Conservation (phyloP, 1,139 yeast genomes). For the Geotrichum histeridarum region DNA sequence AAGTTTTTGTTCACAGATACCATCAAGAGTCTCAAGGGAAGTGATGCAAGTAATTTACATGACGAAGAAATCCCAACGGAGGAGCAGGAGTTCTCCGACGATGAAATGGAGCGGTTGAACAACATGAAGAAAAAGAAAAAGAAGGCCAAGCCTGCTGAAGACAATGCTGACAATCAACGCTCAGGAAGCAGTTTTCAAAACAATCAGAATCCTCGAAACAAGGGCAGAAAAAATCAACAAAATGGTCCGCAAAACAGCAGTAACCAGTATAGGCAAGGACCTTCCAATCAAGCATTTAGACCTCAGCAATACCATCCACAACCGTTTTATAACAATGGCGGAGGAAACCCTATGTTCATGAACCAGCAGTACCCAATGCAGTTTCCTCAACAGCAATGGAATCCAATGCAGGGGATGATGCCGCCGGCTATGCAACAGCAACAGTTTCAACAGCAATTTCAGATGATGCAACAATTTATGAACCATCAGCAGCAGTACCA, state of each 20-base stretch:
- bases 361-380: slow-evolving; percentile 3
- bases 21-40: slow-evolving; percentile 67
- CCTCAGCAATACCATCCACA: slow-evolving; percentile 51
- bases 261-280: not conserved
- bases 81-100: slow-evolving; percentile 93
- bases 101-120: slow-evolving; percentile 65
- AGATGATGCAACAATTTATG: slow-evolving; percentile 14
- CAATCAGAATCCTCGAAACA: not conserved
- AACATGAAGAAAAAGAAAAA: slow-evolving; percentile 54
- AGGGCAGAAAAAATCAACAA: not conserved
- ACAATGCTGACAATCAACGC: not conserved
- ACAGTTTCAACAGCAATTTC: slow-evolving; percentile 6
- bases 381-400: slow-evolving; percentile 5
- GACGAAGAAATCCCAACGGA: slow-evolving; percentile 92
- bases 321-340: not conserved
- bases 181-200: not conserved
- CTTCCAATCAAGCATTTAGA: not conserved
- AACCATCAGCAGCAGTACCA: slow-evolving; percentile 21
- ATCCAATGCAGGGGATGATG: slow-evolving; percentile 4
- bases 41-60: slow-evolving; percentile 91
- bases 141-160: slow-evolving; percentile 30
- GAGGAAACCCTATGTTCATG: not conserved
- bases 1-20: slow-evolving; percentile 72
- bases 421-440: not conserved
- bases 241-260: not conserved